Base-by-base conservation (phyloP, 2,329 filamentous ascomycete genomes). In the Venturia oleaginea region DNA sequence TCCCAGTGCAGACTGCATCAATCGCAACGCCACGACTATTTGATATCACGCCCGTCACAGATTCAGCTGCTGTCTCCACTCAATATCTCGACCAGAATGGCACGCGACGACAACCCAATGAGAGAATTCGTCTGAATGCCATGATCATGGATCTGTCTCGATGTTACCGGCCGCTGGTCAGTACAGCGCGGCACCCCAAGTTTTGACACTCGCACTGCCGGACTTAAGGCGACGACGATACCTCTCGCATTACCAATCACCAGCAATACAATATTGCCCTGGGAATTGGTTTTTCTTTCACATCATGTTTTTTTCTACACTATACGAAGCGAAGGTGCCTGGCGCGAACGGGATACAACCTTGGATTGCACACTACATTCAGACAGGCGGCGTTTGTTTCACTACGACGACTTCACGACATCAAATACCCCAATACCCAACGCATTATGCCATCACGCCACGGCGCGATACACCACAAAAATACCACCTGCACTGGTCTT, bases 401-500 rank as follows among this genome's bases (percentile, higher is more conserved):
- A n/a, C 11, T 27, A 34, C 27, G 27, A 55, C 51, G 51, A 57
- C 19, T 57, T 57, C 51, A 57, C 51, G 51, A 57, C 51, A 57
- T 51, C 13, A 51, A 13, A 51, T 57, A 57, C 51, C 51, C 30
- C 27, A 8, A 57, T 57, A 57, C 51, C 51, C 51, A 34, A n/a
- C 1, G 17, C 15, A 34, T 30, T 34, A 34, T 57, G 22, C 30
- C 27, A 34, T 22, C 6, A 34, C 51, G 51, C 51, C 46, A 51
- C 22, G 46, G 2, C 46, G 19, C 27, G 51, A 22, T 34, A 3
- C 51, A 22, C 30, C 15, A 19, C 27, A 57, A 57, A 57, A 57
- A 57, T 30, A 57, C 4, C 5, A 34, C 30, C 19, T 32, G 15
- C n/a, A 19, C 17, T 32, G 51, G 34, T 57, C 5, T 27, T 34